Base-by-base conservation (phyloP, 192 early-diverging fungal species). In the Coemansia reversa region DNA sequence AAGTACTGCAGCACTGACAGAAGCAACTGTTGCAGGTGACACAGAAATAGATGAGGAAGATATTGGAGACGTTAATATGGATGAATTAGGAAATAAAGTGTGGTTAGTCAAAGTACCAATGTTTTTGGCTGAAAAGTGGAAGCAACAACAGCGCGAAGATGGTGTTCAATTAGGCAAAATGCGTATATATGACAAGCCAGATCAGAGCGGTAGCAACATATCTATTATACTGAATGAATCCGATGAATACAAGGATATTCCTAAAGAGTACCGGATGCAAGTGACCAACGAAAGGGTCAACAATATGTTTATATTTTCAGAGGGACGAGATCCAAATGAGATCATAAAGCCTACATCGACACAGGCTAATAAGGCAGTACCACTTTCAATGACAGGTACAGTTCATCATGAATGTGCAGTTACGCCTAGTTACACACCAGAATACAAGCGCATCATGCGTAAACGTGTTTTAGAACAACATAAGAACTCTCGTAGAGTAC, bases 71-170 rank as follows among this genome's bases (percentile, higher is more conserved):
- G 67, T 93, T n/a, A 82, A 87, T 55, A 70, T 92, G 63, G 73
- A 85, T 19, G 83, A 87, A 27, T 66, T 87, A 11, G 85, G 77
- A 2, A 89, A 83, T 51, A 91, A 94, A 71, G 88, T 93, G 18
- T 97, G 95, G 95, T 86, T 97, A 7, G 93, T 97, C 32, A 98
- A 98, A 72, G 89, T 97, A 19, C 95, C 95, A 5, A 85, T 83
- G 58, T 96, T 96, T 67, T 69, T 97, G 57, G 93, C 93, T 1
- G 89, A 94, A 5, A 86, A 87, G 62, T 97, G 95, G 95, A 82
- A 84, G 47, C 60, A 69, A 53, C 71, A 69, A 49, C 67, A 87
- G 18, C 82, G 86, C 58, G 69, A 89, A 55, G 85, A 88, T 7
- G 86, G 87, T 5, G 81, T 88, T 18, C 86, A 91, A 60, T 69